Conservation (phyloP, 2,329 filamentous ascomycete species). For the Sporothrix curviconia region DNA sequence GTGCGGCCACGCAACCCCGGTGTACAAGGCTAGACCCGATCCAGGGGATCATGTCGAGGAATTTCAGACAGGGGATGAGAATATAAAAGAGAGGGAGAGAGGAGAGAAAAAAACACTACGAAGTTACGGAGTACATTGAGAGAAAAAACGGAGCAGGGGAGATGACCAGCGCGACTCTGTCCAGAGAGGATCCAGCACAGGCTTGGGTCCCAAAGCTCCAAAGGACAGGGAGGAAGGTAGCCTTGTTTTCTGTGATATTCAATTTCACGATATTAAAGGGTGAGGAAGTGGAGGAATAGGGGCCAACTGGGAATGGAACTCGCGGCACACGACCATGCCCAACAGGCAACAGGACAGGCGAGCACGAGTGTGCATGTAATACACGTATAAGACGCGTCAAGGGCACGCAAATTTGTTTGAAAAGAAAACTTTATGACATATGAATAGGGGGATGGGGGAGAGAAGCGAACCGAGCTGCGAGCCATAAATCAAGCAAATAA, state of each 20-base stretch:
- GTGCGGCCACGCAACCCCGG: neutral
- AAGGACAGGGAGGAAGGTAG: neutral
- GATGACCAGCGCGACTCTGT: neutral
- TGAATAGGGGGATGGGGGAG: no score
- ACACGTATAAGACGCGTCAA: no score
- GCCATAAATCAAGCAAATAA: slow-evolving; percentile 1
- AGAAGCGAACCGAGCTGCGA: no score
- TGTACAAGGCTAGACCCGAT: neutral
- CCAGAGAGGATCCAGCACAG: neutral
- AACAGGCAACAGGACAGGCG: no score
- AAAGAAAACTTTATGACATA: no score
- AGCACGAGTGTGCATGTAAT: no score
- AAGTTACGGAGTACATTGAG: neutral
- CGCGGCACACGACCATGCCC: no score
- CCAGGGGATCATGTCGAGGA: neutral
- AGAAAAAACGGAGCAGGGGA: neutral
- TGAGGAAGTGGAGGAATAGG: no score
- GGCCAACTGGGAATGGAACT: neutral
- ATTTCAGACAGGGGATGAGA: no score
- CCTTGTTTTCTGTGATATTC: neutral
- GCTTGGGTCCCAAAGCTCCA: no score
- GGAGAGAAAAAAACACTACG: neutral
- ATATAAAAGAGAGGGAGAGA: neutral
- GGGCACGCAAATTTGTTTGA: no score
- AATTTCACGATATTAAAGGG: neutral